Evolutionary conservation across 768 basidiomycete genomes (phyloP).

Genomic region (Cystobasidium ongulense): DNA sequence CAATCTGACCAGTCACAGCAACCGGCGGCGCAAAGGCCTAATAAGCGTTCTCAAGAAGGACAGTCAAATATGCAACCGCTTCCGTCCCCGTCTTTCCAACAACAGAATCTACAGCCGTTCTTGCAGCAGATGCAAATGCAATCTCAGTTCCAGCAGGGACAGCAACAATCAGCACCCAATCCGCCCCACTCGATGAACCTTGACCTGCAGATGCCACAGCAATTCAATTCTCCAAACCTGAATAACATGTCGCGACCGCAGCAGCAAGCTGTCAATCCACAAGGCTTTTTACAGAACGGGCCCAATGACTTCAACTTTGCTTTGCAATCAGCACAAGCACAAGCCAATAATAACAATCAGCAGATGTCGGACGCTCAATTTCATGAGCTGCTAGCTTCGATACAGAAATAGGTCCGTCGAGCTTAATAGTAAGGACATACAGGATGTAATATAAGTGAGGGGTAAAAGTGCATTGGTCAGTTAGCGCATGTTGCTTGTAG

Average conservation of each 20-base stretch:
- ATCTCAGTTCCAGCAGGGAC: not conserved
- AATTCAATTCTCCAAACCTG: not conserved
- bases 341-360: not conserved
- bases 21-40: not conserved
- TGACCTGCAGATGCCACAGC: not conserved
- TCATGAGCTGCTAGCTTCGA: not conserved
- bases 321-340: not conserved
- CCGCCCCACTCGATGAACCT: not conserved
- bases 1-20: not conserved
- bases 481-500: no score
- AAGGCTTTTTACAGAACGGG: not conserved
- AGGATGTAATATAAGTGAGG: not conserved
- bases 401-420: not conserved
- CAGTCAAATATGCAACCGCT: not conserved
- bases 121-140: conserved; percentile 5
- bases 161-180: not conserved
- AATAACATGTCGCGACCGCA: not conserved
- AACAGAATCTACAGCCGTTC: conserved; percentile 8
- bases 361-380: conserved; percentile 8
- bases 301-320: not conserved
- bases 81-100: not conserved
- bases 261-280: not conserved
- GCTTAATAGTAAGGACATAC: not conserved
- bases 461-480: no score
- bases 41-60: not conserved